These are phyloP conservation scores for Talaromyces rugulosus DNA, from an alignment of 2,329 filamentous ascomycete species.

Conservation along the genomic window DNA sequence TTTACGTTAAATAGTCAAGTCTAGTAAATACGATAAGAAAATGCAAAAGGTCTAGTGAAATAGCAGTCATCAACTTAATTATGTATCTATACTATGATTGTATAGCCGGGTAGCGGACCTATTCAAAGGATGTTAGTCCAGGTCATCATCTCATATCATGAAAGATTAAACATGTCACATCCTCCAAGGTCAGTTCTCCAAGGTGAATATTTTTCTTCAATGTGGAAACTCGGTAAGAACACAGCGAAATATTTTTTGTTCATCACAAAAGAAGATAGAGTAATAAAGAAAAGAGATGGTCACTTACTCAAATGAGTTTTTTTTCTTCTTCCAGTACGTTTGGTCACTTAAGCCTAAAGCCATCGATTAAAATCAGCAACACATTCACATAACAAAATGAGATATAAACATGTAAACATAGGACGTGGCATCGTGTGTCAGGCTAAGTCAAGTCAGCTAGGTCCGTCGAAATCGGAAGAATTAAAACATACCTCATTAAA, in stretches of 20 bases:
- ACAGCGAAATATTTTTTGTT: slow-evolving; percentile 62
- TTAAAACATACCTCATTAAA: slow-evolving; percentile 57
- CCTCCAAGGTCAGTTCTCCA: slow-evolving; percentile 57
- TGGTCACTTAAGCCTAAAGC: background rate
- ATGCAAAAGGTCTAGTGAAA: background rate
- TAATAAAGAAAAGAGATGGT: background rate
- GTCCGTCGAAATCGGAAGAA: slow-evolving; percentile 8
- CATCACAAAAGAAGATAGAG: slow-evolving; percentile 32
- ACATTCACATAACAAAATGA: background rate
- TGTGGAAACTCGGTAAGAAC: slow-evolving; percentile 57
- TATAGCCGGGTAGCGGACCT: background rate
- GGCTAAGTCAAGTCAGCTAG: slow-evolving; percentile 21
- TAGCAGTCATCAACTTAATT: background rate
- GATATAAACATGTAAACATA: slow-evolving; percentile 14
- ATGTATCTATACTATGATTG: background rate
- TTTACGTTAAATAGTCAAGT: slow-evolving; percentile 27
- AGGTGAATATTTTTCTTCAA: slow-evolving; percentile 60
- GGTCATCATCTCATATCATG: background rate
- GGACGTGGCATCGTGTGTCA: slow-evolving; percentile 38
- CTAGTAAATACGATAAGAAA: background rate
- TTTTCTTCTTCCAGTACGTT: background rate
- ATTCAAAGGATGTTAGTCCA: slow-evolving; percentile 19
- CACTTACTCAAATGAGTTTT: background rate
- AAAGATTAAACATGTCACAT: background rate
- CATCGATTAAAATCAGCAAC: background rate